Evolutionary conservation across 768 basidiomycete genomes (phyloP).

Genomic region (Albatrellus ellisii): DNA sequence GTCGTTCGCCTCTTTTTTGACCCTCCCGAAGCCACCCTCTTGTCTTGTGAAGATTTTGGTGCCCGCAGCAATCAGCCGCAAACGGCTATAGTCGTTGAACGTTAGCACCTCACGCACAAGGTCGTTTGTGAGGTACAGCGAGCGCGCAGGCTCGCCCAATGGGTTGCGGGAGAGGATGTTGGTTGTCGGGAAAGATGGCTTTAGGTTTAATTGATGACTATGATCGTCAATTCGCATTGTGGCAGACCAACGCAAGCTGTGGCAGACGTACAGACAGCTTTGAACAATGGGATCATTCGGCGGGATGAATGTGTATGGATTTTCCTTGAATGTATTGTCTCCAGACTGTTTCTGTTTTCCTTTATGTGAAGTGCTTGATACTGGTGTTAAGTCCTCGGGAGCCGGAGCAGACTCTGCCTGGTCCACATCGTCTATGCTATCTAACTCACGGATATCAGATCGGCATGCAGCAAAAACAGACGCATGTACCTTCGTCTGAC

Average conservation of each 20-base stretch:
- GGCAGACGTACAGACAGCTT: constrained; percentile 52
- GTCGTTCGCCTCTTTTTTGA: constrained; percentile 18
- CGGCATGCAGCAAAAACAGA: too few species aligned
- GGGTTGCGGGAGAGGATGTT: constrained; percentile 86
- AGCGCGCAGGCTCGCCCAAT: constrained; percentile 53
- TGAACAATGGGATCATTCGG: constrained; percentile 56
- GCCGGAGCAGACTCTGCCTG: constrained; percentile 5
- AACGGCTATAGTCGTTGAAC: constrained; percentile 71
- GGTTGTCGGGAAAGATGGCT: constrained; percentile 51
- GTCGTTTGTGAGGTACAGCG: constrained; percentile 81
- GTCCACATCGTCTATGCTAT: constrained; percentile 4
- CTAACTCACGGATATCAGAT: too few species aligned
- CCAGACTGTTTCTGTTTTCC: constrained; percentile 14
- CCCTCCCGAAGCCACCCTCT: constrained; percentile 35
- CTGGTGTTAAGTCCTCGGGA: constrained; percentile 7
- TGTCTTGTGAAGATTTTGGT: constrained; percentile 90
- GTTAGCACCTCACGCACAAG: constrained; percentile 69
- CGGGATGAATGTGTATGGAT: constrained; percentile 76
- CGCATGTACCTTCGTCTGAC: too few species aligned
- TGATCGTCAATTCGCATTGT: background rate
- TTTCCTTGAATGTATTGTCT: constrained; percentile 49
- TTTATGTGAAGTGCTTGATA: background rate
- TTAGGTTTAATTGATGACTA: constrained; percentile 65
- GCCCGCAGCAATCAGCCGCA: constrained; percentile 86
- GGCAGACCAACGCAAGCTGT: background rate